A percentile compares a stretch with the other conserved stretches of the same genome.
Conservation (phyloP, 495 filamentous ascomycete genomes). For the Podospora pseudocomata region DNA sequence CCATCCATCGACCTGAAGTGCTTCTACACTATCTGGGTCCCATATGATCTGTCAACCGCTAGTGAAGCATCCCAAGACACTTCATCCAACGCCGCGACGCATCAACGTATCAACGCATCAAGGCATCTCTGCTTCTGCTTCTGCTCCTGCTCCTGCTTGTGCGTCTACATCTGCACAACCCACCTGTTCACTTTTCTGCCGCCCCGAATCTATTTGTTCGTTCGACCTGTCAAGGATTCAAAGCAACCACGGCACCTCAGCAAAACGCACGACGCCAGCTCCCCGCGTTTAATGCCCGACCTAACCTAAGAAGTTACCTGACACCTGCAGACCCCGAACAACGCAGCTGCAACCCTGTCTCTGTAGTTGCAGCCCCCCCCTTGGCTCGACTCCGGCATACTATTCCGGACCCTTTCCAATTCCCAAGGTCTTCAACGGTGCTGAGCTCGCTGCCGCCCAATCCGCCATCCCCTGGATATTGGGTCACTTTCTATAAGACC, state of each 20-base stretch:
- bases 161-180: neutral
- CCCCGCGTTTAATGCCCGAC: slow-evolving; percentile 42
- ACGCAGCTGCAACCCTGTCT: slow-evolving; percentile 8
- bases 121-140: neutral
- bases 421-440: slow-evolving; percentile 22
- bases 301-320: slow-evolving; percentile 23
- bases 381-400: slow-evolving; percentile 19
- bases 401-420: slow-evolving; percentile 18
- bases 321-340: slow-evolving; percentile 9
- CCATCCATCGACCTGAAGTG: neutral
- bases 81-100: neutral
- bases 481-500: slow-evolving; percentile 27
- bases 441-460: slow-evolving; percentile 18
- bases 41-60: neutral
- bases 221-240: neutral
- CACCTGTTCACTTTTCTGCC: slow-evolving; percentile 5
- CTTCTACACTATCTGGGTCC: neutral
- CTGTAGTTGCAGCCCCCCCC: slow-evolving; percentile 14
- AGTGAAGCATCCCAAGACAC: slow-evolving; percentile 7
- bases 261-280: slow-evolving; percentile 24
- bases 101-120: slow-evolving; percentile 2
- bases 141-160: neutral
- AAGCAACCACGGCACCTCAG: slow-evolving; percentile 8
- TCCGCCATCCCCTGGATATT: slow-evolving; percentile 13
- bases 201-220: slow-evolving; percentile 19